These are phyloP conservation scores for Nephromyces sp. DNA, from an alignment of 169 alveolate genomes.

Conservation along the genomic window DNA sequence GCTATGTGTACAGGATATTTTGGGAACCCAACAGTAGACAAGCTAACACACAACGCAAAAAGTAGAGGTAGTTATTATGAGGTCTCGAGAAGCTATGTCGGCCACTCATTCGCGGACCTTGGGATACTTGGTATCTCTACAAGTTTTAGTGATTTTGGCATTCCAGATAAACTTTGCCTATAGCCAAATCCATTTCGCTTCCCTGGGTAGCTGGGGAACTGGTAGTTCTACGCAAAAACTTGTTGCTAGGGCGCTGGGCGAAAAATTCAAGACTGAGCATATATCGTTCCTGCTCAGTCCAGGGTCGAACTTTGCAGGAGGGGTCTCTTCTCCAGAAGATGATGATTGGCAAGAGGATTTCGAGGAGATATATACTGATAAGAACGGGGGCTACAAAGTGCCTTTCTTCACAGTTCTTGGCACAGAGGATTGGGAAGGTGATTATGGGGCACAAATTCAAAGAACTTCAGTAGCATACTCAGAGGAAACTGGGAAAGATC, in stretches of 20 bases:
- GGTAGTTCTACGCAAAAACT: conserved; percentile 48
- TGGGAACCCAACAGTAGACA: too few species aligned
- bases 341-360: conserved; percentile 54
- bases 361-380: conserved; percentile 62
- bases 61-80: too few species aligned
- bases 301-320: conserved; percentile 68
- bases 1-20: too few species aligned
- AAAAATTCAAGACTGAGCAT: conserved; percentile 50
- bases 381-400: conserved; percentile 56
- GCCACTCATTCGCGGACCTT: too few species aligned
- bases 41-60: too few species aligned
- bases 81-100: too few species aligned
- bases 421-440: conserved; percentile 70
- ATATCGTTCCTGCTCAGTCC: conserved; percentile 68
- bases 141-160: too few species aligned
- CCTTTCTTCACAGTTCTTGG: conserved; percentile 75
- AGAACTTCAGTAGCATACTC: conserved; percentile 53
- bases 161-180: conserved; percentile 30
- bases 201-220: conserved; percentile 74
- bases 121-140: too few species aligned
- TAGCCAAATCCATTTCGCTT: conserved; percentile 62
- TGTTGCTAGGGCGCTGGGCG: conserved; percentile 63
- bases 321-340: conserved; percentile 58
- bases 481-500: conserved; percentile 26
- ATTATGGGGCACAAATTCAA: conserved; percentile 56